phyloP scores from a whole-genome alignment of 768 basidiomycete genomes.

The Daedaleopsis nitida region DNA sequence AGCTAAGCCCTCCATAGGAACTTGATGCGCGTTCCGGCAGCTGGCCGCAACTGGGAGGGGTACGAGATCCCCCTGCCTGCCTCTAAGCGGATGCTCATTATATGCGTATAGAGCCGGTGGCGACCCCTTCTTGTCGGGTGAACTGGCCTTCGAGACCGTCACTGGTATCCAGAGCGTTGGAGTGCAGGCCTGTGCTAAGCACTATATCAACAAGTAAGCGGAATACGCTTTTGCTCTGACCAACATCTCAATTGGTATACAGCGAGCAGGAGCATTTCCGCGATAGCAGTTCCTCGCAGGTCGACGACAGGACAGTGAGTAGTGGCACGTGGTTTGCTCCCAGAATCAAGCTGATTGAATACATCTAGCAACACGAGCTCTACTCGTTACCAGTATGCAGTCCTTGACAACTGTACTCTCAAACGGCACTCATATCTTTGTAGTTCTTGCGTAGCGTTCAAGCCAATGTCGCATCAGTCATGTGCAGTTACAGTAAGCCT shows the following conservation, averaged over 20 bases:
- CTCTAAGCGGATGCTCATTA: constrained; percentile 66
- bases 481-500: constrained; percentile 71
- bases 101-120: constrained; percentile 74
- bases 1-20: constrained; percentile 4
- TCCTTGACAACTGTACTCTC: background rate
- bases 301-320: constrained; percentile 56
- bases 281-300: constrained; percentile 55
- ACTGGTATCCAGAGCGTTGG: constrained; percentile 77
- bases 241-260: background rate
- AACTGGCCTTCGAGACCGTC: constrained; percentile 75
- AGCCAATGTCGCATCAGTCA: constrained; percentile 71
- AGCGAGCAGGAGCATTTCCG: constrained; percentile 66
- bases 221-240: background rate
- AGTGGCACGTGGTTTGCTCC: background rate
- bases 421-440: background rate
- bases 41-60: constrained; percentile 92
- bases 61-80: constrained; percentile 81
- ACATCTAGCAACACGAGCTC: constrained; percentile 59
- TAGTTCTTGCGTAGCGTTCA: constrained; percentile 66
- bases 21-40: constrained; percentile 40
- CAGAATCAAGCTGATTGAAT: background rate
- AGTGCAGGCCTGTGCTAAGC: constrained; percentile 86
- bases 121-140: constrained; percentile 84
- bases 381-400: constrained; percentile 53
- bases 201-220: constrained; percentile 49